These are phyloP conservation scores for Beauveria bassiana DNA, from an alignment of 2,329 filamentous ascomycete genomes.

Conservation along the genomic window DNA sequence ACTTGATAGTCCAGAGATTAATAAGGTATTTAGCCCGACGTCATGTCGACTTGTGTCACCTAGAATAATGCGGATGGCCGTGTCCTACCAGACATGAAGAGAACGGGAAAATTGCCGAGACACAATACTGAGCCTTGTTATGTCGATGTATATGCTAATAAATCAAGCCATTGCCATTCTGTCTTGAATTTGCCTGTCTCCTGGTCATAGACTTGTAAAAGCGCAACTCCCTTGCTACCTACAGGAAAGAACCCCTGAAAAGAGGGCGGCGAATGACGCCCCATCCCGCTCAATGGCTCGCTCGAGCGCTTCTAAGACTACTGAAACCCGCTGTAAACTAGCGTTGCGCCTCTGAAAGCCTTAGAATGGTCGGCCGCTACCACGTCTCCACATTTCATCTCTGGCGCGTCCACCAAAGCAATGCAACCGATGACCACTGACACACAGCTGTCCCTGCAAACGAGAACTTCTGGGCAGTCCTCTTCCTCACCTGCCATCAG, in stretches of 20 bases:
- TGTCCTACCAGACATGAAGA: background rate
- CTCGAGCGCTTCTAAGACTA: background rate
- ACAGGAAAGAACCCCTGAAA: background rate
- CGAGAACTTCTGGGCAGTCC: background rate
- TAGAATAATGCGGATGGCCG: background rate
- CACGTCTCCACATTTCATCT: slow-evolving; percentile 9
- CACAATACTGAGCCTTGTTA: too few species aligned
- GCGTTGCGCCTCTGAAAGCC: background rate
- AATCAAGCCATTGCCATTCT: too few species aligned
- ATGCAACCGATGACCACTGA: background rate
- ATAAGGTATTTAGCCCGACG: background rate
- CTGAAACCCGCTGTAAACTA: background rate
- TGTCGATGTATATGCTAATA: too few species aligned
- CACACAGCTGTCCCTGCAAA: background rate
- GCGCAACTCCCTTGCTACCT: background rate
- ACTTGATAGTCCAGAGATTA: too few species aligned
- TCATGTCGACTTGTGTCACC: background rate
- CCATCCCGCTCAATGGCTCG: background rate
- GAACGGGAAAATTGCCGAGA: background rate
- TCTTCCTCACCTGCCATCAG: background rate
- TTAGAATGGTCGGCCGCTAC: too few species aligned
- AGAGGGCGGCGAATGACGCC: background rate
- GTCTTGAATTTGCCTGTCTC: background rate
- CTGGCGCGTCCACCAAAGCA: background rate
- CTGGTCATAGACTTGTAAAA: too few species aligned